A percentile compares a stretch with the other conserved stretches of the same genome.
These are phyloP conservation scores for Lactifluus piperatus DNA, from an alignment of 768 basidiomycete genomes.

Conservation along the genomic window DNA sequence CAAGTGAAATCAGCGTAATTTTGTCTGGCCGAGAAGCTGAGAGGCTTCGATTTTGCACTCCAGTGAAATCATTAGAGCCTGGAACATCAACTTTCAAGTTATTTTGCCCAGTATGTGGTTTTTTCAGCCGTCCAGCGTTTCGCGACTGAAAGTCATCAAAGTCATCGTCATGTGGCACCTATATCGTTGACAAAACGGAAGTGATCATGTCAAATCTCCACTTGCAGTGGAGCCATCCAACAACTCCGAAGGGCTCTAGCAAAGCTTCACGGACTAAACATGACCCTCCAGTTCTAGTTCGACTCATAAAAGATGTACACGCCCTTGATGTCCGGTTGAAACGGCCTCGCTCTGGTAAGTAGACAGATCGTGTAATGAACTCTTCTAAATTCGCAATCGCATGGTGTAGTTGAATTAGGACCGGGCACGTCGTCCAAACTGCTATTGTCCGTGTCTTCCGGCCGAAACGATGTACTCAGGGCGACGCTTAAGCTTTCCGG, in stretches of 20 bases:
- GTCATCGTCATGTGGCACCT: constrained; percentile 56
- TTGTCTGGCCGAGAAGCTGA: constrained; percentile 57
- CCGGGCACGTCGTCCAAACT: constrained; percentile 51
- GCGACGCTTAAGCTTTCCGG: constrained; percentile 47
- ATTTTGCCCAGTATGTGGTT: constrained; percentile 59
- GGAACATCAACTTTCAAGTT: constrained; percentile 53
- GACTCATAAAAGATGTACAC: constrained; percentile 51
- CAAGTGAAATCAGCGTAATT: constrained; percentile 54
- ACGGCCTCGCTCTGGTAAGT: constrained; percentile 39
- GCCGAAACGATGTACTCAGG: constrained; percentile 55
- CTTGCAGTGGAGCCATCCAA: constrained; percentile 55
- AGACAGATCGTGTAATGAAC: constrained; percentile 10
- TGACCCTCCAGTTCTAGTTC: constrained; percentile 38
- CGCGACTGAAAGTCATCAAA: background rate
- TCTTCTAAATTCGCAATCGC: background rate
- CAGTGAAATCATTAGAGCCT: constrained; percentile 37
- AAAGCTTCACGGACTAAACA: constrained; percentile 21
- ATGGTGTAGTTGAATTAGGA: constrained; percentile 39
- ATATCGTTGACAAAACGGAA: constrained; percentile 59
- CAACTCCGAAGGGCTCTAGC: constrained; percentile 21
- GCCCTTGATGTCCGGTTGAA: constrained; percentile 56
- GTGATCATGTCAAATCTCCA: constrained; percentile 53
- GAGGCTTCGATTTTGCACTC: constrained; percentile 45
- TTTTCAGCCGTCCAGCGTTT: background rate
- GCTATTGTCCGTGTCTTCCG: constrained; percentile 50